phyloP scores from a whole-genome alignment of 768 basidiomycete species.

The Butyriboletus loyo region DNA sequence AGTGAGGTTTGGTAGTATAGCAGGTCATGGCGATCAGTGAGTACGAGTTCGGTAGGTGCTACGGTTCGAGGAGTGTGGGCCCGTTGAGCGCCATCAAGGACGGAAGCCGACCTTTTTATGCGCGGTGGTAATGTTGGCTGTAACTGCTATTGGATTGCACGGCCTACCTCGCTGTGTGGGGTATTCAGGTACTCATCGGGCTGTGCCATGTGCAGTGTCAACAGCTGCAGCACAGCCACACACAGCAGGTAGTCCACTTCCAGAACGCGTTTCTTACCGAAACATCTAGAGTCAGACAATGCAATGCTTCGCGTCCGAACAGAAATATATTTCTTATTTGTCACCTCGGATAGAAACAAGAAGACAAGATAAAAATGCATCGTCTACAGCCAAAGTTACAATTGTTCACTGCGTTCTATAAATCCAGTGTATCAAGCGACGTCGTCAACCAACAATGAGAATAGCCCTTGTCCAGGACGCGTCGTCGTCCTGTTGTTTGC shows the following conservation, averaged over 20 bases:
- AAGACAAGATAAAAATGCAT: not conserved
- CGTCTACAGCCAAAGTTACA: not conserved
- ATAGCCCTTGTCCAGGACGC: slow-evolving; percentile 26
- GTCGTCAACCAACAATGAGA: slow-evolving; percentile 41
- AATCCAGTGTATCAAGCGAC: slow-evolving; percentile 27
- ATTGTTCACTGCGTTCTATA: not conserved
- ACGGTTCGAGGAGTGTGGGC: not conserved
- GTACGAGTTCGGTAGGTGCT: too few relatives aligned
- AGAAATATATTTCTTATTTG: not conserved
- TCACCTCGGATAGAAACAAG: not conserved
- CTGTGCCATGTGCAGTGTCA: too few relatives aligned
- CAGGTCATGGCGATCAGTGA: not conserved
- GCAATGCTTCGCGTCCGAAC: not conserved
- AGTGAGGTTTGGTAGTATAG: not conserved
- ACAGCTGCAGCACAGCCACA: too few relatives aligned
- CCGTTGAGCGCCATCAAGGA: not conserved
- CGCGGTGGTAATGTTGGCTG: too few relatives aligned
- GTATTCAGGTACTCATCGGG: too few relatives aligned
- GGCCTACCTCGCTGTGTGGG: not conserved
- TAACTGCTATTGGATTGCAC: too few relatives aligned
- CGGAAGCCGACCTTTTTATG: not conserved
- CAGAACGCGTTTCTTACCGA: too few relatives aligned
- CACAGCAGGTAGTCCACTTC: too few relatives aligned
- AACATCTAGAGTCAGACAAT: not conserved
- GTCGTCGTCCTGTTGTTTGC: slow-evolving; percentile 20